Conservation (phyloP, 2,329 filamentous ascomycete species). For the Pyrenochaeta sp. region DNA sequence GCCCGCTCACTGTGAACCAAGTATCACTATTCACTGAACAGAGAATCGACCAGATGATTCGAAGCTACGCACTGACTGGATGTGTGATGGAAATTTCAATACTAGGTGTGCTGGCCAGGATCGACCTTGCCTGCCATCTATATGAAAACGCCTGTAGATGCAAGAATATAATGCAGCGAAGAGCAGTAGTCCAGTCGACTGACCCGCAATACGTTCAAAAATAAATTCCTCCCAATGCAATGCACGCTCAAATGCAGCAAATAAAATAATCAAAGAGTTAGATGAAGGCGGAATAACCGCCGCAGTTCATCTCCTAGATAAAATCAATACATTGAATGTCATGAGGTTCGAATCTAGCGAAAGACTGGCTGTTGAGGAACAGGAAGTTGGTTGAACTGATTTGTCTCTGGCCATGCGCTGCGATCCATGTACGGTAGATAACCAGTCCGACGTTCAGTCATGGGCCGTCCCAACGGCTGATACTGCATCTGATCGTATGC, state of each 20-base stretch:
- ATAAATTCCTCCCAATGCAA: slow-evolving; percentile 39
- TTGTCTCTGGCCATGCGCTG: slow-evolving; percentile 47
- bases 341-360: slow-evolving; percentile 26
- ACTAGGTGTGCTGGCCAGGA: too few relatives aligned
- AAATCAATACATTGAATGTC: slow-evolving; percentile 21
- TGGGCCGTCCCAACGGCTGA: slow-evolving; percentile 57
- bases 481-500: slow-evolving; percentile 61
- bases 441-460: slow-evolving; percentile 55
- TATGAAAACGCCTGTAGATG: slow-evolving; percentile 34
- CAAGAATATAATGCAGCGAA: slow-evolving; percentile 20
- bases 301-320: background rate
- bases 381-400: slow-evolving; percentile 51
- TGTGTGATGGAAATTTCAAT: too few relatives aligned
- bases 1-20: too few relatives aligned
- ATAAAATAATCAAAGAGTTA: slow-evolving; percentile 23
- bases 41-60: too few relatives aligned
- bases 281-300: slow-evolving; percentile 6
- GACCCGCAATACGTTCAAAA: slow-evolving; percentile 19
- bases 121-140: background rate
- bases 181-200: slow-evolving; percentile 17
- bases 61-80: too few relatives aligned
- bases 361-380: slow-evolving; percentile 49
- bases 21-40: too few relatives aligned
- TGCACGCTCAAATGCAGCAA: slow-evolving; percentile 49
- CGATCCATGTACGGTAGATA: slow-evolving; percentile 55